Evolutionary conservation across 768 basidiomycete species (phyloP).

Genomic region (Sarcodon sp.): DNA sequence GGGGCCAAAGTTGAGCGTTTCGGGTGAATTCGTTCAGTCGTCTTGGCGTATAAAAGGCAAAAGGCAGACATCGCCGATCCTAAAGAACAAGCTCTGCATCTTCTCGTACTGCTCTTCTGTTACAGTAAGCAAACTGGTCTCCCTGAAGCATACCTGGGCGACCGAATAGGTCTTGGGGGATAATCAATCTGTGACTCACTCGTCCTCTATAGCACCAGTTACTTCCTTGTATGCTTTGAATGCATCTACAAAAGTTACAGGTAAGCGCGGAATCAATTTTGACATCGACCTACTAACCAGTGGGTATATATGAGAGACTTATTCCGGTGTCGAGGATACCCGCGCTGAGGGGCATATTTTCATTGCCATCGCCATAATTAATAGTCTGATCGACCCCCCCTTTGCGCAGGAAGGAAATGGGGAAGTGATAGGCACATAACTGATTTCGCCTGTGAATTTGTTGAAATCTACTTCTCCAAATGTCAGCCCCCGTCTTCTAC

Average conservation of each 20-base stretch:
- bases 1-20: constrained; percentile 23
- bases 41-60: constrained; percentile 1
- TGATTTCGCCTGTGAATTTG: constrained; percentile 5
- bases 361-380: constrained; percentile 13
- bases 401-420: constrained; percentile 16
- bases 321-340: constrained; percentile 18
- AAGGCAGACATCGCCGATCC: constrained; percentile 26
- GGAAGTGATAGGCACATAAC: constrained; percentile 9
- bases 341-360: constrained; percentile 1
- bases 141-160: constrained; percentile 13
- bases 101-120: constrained; percentile 32
- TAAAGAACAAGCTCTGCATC: constrained; percentile 39
- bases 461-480: constrained; percentile 5
- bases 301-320: constrained; percentile 16
- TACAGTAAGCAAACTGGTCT: constrained; percentile 46
- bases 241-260: constrained; percentile 44
- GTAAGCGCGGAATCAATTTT: constrained; percentile 39
- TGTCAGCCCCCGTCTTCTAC: constrained; percentile 10
- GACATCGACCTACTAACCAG: constrained; percentile 26
- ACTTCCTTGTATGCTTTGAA: constrained; percentile 41
- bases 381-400: constrained; percentile 37
- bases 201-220: constrained; percentile 39
- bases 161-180: background rate
- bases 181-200: constrained; percentile 13
- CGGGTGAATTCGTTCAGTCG: constrained; percentile 11